Evolutionary conservation across 2,329 filamentous ascomycete genomes (phyloP), one percentile per base, ranked within the genome.

Genomic region (Erysiphe pulchra): DNA sequence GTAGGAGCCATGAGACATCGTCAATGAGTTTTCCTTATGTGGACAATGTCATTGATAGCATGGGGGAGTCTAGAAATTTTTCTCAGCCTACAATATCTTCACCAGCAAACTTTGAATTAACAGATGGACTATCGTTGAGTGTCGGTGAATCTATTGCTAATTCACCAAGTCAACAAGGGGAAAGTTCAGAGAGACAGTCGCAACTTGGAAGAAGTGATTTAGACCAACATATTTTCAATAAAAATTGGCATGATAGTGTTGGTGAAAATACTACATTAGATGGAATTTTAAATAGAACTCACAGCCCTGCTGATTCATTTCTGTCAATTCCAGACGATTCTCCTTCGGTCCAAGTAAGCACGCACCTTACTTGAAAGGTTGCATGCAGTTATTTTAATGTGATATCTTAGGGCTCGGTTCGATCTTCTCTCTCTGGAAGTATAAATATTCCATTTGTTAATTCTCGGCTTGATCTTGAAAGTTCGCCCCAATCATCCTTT

Each of bases 301-400:
- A 42, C 66, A 69, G 82, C 55, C 79, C 78, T 8, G 68, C 71
- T 44, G 75, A 71, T 51, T 85, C 80, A 13, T 60, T 75, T 28
- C 60, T 73, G 47, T 92, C 84, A 5, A 77, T 75, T 24, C 80
- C 82, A 17, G 85, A 92, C 56, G 81, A 92, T 59, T 78, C 82
- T 9, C 82, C 82, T 20, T 94, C 87, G 16, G 60, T 87, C 45
- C 81, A 83, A 65, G 82, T 85, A 65, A 52, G 68, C 41, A 43
- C 45, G 7, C 16, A 34, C 33, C 33, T 34, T 14, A 34, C 12
- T 34, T 34, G 33, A 34, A 34, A 13, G 33, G 33, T 5, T 34
- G n/a, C 33, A 14, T 34, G 33, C 33, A 34, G 33, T 34, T 34
- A 34, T 34, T 34, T 34, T 34, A 34, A 34, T 34, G 12, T 34